Evolutionary conservation across 306 rosid genomes (phyloP), one percentile per base, ranked within the genome.

Genomic region (Quillaja saponaria): DNA sequence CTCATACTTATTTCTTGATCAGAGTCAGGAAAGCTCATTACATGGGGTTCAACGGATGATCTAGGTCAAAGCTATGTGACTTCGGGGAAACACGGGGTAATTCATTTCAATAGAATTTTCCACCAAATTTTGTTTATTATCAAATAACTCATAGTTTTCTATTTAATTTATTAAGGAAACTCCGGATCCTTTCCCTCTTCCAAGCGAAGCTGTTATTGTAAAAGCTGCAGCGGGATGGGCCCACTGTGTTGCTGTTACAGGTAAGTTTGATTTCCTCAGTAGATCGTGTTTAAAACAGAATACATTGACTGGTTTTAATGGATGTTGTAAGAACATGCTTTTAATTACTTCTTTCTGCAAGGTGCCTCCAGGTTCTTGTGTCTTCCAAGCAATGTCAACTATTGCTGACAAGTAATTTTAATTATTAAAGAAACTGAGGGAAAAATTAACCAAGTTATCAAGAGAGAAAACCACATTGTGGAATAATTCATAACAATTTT

Each of bases 31-130:
- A 91, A 91, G 75, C 95, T 87, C 67, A 91, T 88, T 53, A 91
- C 97, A 52, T 91, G 96, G 97, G 97, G 97, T 38, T 85, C 97
- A 49, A 85, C 97, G 10, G 96, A 88, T 83, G 97, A 91, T 82
- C 72, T 91, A 58, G 97, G 97, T 39, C 97, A 91, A 78, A 91
- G 96, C 83, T 91, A 91, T 76, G 83, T 91, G 61, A 84, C 97
- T 14, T 88, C 96, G 41, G 97, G 97, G 71, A 91, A 88, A 73
- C 97, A 91, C 16, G 96, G 96, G 96, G 97, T 91, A 88, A 68
- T 60, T 72, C 35, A 50, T 19, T 34, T 39, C 15, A 49, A 37
- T 47, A 6, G 8, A 12, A 69, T 31, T 31, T 34, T 55, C 63
- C 41, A 17, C 1, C 15, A 41, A 41, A 35, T 10, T 38, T 18